Evolutionary conservation across 768 basidiomycete species (phyloP).

Genomic region (Termitomyces heimii): DNA sequence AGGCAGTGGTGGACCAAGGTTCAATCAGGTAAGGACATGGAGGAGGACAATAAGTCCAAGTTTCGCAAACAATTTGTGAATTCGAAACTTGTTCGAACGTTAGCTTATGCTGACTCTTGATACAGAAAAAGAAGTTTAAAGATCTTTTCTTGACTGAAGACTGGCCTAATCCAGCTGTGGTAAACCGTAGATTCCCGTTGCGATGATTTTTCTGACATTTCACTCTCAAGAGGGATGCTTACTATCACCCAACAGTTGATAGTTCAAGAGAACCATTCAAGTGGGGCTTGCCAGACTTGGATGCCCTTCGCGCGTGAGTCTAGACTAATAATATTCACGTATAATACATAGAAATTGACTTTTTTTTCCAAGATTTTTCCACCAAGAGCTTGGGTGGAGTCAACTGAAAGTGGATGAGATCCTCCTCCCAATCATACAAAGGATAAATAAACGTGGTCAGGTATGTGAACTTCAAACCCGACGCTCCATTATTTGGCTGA

Average conservation of each 20-base stretch:
- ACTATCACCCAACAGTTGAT: conserved; percentile 88
- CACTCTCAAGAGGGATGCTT: conserved; percentile 71
- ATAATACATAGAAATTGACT: not conserved
- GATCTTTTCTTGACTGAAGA: conserved; percentile 71
- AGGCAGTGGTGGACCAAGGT: conserved; percentile 94
- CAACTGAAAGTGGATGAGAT: conserved; percentile 84
- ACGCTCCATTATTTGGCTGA: not conserved
- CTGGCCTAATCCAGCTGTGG: conserved; percentile 93
- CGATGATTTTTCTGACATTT: not conserved
- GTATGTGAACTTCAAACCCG: conserved; percentile 25
- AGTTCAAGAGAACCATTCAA: conserved; percentile 91
- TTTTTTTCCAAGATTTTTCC: conserved; percentile 50
- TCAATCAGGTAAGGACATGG: conserved; percentile 81
- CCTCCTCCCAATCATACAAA: conserved; percentile 87
- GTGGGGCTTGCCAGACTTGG: conserved; percentile 96
- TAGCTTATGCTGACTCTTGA: conserved; percentile 1
- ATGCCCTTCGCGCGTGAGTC: conserved; percentile 73
- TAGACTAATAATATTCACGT: conserved; percentile 17
- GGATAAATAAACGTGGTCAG: conserved; percentile 77
- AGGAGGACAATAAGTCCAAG: conserved; percentile 64
- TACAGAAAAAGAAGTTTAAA: conserved; percentile 87
- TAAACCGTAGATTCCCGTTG: conserved; percentile 29
- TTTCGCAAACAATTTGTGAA: conserved; percentile 85
- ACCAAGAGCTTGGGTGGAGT: conserved; percentile 77
- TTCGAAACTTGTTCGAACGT: not conserved